Evolutionary conservation across 441 rosid genomes (phyloP), one percentile per base, ranked within the genome.

Genomic region (Populus hybrid): DNA sequence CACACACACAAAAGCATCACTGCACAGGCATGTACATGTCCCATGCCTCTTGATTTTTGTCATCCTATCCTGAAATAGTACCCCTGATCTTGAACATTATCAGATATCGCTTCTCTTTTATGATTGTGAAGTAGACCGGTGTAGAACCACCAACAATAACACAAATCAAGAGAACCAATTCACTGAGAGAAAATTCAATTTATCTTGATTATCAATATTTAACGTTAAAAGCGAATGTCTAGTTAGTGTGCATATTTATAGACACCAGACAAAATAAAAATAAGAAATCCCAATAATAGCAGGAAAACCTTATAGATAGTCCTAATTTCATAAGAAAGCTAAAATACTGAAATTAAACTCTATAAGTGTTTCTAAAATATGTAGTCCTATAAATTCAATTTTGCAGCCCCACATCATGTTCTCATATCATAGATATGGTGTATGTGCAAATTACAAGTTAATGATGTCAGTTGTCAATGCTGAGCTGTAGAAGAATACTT

Each of bases 1-100:
- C 99, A 96, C 80, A 94, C 98, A 0, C 99, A 94, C 82, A 89
- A 85, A 83, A 89, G 97, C 87, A 89, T 96, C 78, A 78, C 74
- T 75, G 91, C 99, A 40, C 99, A 96, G 98, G 99, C 90, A 79
- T 76, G 65, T 50, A 36, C 30, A 26, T 18, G 23, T 36, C 28
- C 1, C 38, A 14, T 42, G 66, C 35, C 46, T 71, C 50, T 6
- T 64, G 23, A 74, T 68, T 68, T 18, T 50, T 21, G 42, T 18
- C 30, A 32, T 66, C 67, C 50, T 19, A 38, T 76, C 76, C 68
- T 65, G 46, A 35, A 53, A 75, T 73, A 74, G 7, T 38, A 46
- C 12, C 72, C 30, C 42, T 68, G 7, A 16, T 14, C 19, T 0
- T 46, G 57, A 14, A 46, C 19, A 46, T 46, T 12, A 12, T 46